phyloP scores from a whole-genome alignment of 2,329 filamentous ascomycete species.

The Ceratocystis cubensis region DNA sequence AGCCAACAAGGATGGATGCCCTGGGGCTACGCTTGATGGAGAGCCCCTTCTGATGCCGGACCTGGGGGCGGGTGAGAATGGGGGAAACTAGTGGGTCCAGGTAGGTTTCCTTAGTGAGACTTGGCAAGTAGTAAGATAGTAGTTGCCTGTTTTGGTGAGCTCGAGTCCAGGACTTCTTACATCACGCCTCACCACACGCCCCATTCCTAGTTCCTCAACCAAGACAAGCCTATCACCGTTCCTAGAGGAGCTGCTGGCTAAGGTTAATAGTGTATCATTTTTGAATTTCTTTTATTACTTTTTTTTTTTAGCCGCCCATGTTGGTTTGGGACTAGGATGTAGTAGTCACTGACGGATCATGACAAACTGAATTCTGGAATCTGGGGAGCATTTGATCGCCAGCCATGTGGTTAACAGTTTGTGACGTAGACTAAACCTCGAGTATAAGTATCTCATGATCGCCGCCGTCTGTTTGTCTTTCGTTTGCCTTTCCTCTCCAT shows the following conservation, averaged over 20 bases:
- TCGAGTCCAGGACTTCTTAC: background rate
- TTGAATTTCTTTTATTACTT: background rate
- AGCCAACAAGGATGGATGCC: too few species aligned
- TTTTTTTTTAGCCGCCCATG: background rate
- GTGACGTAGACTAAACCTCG: background rate
- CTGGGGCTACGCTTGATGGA: too few species aligned
- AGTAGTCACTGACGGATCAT: background rate
- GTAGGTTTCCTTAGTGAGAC: background rate
- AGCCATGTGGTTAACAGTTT: background rate
- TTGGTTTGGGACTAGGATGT: background rate
- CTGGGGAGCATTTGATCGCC: background rate
- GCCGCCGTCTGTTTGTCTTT: background rate
- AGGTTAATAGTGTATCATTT: background rate
- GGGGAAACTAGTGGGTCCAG: background rate
- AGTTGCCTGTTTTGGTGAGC: constrained; percentile 1
- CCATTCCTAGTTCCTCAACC: too few species aligned
- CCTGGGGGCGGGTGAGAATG: background rate
- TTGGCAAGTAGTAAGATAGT: background rate
- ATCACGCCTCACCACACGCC: too few species aligned
- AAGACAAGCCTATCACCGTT: background rate
- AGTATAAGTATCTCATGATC: background rate
- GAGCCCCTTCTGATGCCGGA: background rate
- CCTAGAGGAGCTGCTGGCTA: background rate
- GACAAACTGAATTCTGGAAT: background rate
- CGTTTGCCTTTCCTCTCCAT: background rate